Base-by-base conservation (phyloP, 805 yeast species). In the Starmerella apis region DNA sequence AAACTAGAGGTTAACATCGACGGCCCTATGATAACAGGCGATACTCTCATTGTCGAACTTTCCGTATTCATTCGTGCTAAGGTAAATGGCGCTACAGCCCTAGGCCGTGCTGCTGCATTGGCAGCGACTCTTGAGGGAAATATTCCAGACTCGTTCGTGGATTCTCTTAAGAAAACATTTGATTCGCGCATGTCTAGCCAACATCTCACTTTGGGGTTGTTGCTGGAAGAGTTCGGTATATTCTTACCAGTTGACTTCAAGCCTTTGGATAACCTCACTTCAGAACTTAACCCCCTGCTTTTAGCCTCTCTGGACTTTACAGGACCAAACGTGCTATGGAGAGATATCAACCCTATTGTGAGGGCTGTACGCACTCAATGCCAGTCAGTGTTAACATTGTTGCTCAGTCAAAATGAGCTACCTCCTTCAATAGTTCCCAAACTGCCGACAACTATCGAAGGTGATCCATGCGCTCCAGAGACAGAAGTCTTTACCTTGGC, bases 21-120 rank as follows among this genome's bases (percentile, higher is more conserved):
- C 67, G 83, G 94, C 3, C 96, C 97, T 4, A 81, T 92, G 65
- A 77, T 83, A 51, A 76, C 79, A 41, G 98, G 98, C 60, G 99
- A 92, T 66, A 83, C 92, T 16, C 79, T 87, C 48, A 70, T 92
- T 24, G 79, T 92, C 30, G 95, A 95, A 0, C 66, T 73, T 43
- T 88, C 85, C 25, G 77, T 77, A 1, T 76, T 92, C 50, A 70
- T 86, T 30, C 73, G 82, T 43, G 83, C 94, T 2, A 81, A 92
- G 65, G 71, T 84, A 14, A 76, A 80, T 11, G 84, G 88, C 4
- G 80, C 95, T 0, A 69, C 68, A 31, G 92, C 94, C 0, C 71
- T 81, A 59, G 97, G 97, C 25, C 68, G 71, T 48, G 63, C 67
- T 1, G 52, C 68, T 22, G 56, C 58, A 1, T 14, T 50, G 10